Evolutionary conservation across 148 eudicot species (phyloP).

Genomic region (Vaccinium macrocarpon): DNA sequence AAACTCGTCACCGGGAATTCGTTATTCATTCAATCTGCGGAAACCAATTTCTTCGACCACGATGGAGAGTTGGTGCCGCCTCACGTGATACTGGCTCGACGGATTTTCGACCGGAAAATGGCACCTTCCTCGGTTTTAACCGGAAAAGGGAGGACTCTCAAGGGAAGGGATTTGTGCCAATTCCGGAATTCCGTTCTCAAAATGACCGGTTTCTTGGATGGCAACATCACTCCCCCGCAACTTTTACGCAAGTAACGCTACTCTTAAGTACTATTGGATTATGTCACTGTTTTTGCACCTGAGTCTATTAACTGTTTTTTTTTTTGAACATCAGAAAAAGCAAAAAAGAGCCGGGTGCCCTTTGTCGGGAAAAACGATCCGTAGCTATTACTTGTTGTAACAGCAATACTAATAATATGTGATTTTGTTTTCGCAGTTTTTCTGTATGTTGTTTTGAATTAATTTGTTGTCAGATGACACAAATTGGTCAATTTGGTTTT

Average conservation of each 20-base stretch:
- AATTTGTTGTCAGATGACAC: no score
- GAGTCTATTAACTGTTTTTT: no score
- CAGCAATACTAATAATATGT: no score
- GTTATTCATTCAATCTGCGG: slow-evolving; percentile 17
- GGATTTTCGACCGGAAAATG: slow-evolving; percentile 39
- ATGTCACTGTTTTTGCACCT: neutral
- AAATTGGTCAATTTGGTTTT: no score
- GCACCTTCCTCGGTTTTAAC: slow-evolving; percentile 33
- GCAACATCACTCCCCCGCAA: no score
- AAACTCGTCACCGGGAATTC: slow-evolving; percentile 7
- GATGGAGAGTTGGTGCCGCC: slow-evolving; percentile 53
- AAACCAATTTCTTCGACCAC: slow-evolving; percentile 27
- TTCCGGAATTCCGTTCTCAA: slow-evolving; percentile 64
- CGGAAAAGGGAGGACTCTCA: slow-evolving; percentile 49
- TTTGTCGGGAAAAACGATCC: no score
- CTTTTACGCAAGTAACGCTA: no score
- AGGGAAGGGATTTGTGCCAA: slow-evolving; percentile 59
- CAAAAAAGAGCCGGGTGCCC: no score
- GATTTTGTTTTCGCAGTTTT: no score
- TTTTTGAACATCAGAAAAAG: no score
- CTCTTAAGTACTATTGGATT: slow-evolving; percentile 17
- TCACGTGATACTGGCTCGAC: slow-evolving; percentile 50
- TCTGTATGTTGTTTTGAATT: no score
- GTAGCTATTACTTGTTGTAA: no score
- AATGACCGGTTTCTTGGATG: slow-evolving; percentile 74